Conservation (phyloP, 805 yeast species). For the Candida methanosorbosa region DNA sequence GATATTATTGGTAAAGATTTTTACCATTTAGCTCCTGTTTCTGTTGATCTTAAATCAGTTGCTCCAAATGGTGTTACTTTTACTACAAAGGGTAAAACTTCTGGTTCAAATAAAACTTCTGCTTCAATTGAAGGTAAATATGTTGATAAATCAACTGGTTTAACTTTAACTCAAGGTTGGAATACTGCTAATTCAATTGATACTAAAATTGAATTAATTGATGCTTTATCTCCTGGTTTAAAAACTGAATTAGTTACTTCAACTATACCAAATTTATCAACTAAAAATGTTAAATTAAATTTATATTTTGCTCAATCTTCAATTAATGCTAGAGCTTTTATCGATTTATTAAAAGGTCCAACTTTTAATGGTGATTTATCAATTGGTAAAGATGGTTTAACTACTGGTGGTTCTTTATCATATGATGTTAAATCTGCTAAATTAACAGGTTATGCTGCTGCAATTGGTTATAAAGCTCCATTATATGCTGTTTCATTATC, state of each 20-base stretch:
- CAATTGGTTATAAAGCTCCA: slow-evolving; percentile 87
- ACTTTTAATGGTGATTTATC: slow-evolving; percentile 91
- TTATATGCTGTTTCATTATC: slow-evolving; percentile 79
- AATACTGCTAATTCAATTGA: slow-evolving; percentile 84
- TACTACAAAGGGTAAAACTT: slow-evolving; percentile 85
- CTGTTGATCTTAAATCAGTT: slow-evolving; percentile 81
- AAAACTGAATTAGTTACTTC: slow-evolving; percentile 87
- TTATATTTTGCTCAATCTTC: slow-evolving; percentile 87
- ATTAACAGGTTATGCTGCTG: slow-evolving; percentile 89
- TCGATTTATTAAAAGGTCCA: slow-evolving; percentile 93
- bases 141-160: slow-evolving; percentile 86
- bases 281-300: slow-evolving; percentile 84
- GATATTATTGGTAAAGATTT: slow-evolving; percentile 86
- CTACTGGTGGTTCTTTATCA: slow-evolving; percentile 95
- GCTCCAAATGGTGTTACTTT: slow-evolving; percentile 97
- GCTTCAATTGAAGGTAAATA: slow-evolving; percentile 89
- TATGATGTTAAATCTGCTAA: slow-evolving; percentile 92
- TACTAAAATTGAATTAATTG: slow-evolving; percentile 89
- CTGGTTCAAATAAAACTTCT: slow-evolving; percentile 64
- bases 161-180: slow-evolving; percentile 97
- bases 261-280: slow-evolving; percentile 70
- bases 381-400: slow-evolving; percentile 91
- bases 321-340: slow-evolving; percentile 88
- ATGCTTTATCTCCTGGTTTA: slow-evolving; percentile 89
- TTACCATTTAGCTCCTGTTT: slow-evolving; percentile 83